phyloP scores from a whole-genome alignment of 345 rosid species.

The Nasturtium officinale region DNA sequence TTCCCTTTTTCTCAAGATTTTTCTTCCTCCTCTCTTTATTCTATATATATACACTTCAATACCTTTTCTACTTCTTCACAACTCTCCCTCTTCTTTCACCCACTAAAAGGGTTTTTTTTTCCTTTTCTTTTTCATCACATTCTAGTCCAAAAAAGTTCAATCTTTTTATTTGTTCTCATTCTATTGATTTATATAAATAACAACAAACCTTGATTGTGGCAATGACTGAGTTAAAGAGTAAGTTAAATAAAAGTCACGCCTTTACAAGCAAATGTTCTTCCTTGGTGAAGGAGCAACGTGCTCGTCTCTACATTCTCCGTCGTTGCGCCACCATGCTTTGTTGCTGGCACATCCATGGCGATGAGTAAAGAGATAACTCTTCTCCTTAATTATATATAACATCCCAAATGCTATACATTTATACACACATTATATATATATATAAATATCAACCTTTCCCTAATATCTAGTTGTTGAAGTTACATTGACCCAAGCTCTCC shows the following conservation, averaged over 20 bases:
- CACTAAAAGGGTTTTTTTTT: constrained; percentile 27
- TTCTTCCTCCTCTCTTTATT: constrained; percentile 22
- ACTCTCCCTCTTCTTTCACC: constrained; percentile 30
- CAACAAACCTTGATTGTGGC: neutral
- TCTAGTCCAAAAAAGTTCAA: constrained; percentile 20
- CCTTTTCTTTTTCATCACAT: neutral
- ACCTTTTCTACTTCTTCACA: constrained; percentile 6
- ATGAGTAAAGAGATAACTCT: constrained; percentile 45
- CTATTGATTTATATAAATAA: neutral
- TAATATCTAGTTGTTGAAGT: constrained; percentile 22
- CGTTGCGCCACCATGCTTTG: constrained; percentile 89
- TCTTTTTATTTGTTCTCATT: neutral
- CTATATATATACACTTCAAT: constrained; percentile 30
- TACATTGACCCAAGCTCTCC: constrained; percentile 27
- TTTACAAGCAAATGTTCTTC: constrained; percentile 73
- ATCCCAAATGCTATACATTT: neutral
- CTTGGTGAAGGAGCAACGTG: constrained; percentile 67
- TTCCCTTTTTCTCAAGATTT: constrained; percentile 33
- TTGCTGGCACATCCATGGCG: constrained; percentile 70
- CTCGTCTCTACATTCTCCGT: constrained; percentile 69
- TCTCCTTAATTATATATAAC: constrained; percentile 10
- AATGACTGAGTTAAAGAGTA: constrained; percentile 53
- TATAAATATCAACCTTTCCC: constrained; percentile 8
- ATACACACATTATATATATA: neutral
- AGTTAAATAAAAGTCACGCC: constrained; percentile 47